Evolutionary conservation across 2,329 filamentous ascomycete species (phyloP).

Genomic region (Talaromyces albobiverticillius): DNA sequence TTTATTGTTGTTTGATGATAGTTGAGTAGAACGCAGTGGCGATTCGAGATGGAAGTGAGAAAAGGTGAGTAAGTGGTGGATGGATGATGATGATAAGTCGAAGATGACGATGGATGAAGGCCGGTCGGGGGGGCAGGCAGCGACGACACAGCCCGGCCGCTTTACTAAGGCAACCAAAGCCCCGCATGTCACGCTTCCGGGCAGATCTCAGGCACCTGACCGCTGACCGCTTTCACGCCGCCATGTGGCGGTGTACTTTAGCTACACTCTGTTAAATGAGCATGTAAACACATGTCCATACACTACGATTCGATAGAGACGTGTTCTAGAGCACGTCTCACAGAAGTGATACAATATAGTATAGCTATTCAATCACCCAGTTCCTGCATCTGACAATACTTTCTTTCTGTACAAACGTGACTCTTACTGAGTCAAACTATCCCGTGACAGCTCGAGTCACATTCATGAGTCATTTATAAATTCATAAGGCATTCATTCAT

Average conservation of each 20-base stretch:
- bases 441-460: background rate
- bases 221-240: background rate
- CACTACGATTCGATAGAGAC: too few species aligned
- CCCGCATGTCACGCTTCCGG: background rate
- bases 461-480: background rate
- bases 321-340: too few species aligned
- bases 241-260: background rate
- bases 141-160: too few species aligned
- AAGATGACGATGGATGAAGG: constrained; percentile 6
- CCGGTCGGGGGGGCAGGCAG: background rate
- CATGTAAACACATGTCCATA: too few species aligned
- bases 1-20: constrained; percentile 15
- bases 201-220: background rate
- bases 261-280: too few species aligned
- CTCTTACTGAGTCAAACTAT: background rate
- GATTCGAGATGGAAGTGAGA: constrained; percentile 18
- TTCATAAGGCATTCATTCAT: too few species aligned
- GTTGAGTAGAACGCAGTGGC: constrained; percentile 18
- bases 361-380: too few species aligned
- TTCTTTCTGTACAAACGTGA: too few species aligned
- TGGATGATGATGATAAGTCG: background rate
- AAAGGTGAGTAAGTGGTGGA: constrained; percentile 9
- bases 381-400: too few species aligned
- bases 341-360: too few species aligned
- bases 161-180: background rate